Conservation (phyloP, 345 rosid species). For the Crucihimalaya himalaica region DNA sequence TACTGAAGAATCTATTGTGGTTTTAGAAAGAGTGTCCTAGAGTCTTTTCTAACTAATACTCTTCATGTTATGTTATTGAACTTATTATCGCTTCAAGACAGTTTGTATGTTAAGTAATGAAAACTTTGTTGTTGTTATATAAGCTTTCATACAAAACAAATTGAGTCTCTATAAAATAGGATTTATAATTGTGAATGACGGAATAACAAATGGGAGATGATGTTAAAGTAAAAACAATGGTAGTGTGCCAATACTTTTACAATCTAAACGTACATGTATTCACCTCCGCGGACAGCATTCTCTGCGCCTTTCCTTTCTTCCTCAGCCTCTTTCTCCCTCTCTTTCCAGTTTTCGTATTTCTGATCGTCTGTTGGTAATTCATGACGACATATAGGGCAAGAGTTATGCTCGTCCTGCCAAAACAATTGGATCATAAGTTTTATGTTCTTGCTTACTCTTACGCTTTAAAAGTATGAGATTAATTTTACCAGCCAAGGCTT, state of each 20-base stretch:
- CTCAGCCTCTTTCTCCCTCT: conserved; percentile 81
- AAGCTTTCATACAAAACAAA: not conserved
- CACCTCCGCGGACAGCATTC: conserved; percentile 90
- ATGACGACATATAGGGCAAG: conserved; percentile 92
- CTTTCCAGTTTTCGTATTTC: conserved; percentile 92
- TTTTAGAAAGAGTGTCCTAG: not conserved
- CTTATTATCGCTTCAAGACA: not conserved
- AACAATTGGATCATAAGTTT: not conserved
- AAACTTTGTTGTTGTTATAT: not conserved
- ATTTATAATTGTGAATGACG: not conserved
- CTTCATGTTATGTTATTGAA: conserved; percentile 13
- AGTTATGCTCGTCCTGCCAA: conserved; percentile 88
- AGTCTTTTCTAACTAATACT: not conserved
- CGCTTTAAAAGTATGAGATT: not conserved
- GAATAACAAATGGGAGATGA: conserved; percentile 15
- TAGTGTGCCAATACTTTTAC: not conserved
- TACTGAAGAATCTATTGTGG: conserved; percentile 9
- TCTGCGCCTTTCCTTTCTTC: conserved; percentile 94
- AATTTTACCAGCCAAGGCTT: conserved; percentile 95
- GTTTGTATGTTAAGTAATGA: not conserved
- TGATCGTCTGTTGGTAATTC: conserved; percentile 92
- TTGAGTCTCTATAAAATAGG: not conserved
- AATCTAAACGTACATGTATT: conserved; percentile 79
- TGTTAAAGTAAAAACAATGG: not conserved
- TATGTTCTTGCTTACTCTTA: not conserved